A percentile compares a stretch with the other conserved stretches of the same genome.
Evolutionary conservation across 225 moss, liverwort and hornwort genomes (phyloP).

Genomic region (Takakia lepidozioides): DNA sequence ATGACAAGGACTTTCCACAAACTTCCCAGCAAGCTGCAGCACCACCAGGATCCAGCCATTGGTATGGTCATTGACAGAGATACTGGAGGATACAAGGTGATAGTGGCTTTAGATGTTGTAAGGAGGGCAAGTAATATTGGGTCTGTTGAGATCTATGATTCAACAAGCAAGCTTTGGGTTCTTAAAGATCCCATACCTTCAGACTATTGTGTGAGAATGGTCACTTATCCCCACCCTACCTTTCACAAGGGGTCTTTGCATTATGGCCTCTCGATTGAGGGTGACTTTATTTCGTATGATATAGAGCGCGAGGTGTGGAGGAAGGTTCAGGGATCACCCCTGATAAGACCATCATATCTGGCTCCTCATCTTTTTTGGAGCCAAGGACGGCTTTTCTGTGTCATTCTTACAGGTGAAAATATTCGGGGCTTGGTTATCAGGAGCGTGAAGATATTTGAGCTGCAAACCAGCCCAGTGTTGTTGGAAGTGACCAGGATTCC

Average conservation of each 20-base stretch:
- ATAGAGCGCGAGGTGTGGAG: constrained; percentile 29
- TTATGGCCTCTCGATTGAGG: constrained; percentile 31
- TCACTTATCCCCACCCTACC: constrained; percentile 32
- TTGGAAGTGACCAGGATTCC: constrained; percentile 30
- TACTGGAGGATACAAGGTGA: constrained; percentile 30
- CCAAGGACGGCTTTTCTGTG: constrained; percentile 29
- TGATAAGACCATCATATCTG: no score
- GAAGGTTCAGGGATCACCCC: no score
- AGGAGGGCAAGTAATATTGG: constrained; percentile 26
- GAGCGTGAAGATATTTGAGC: constrained; percentile 30
- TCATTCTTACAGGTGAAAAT: constrained; percentile 24
- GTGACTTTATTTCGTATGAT: constrained; percentile 20
- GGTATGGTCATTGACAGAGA: constrained; percentile 30
- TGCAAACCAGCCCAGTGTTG: constrained; percentile 21
- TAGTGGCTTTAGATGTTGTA: constrained; percentile 32
- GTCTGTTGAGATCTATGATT: constrained; percentile 26
- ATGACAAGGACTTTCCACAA: constrained; percentile 26
- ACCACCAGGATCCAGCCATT: constrained; percentile 21
- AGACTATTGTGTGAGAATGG: constrained; percentile 30
- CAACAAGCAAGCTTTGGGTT: constrained; percentile 22
- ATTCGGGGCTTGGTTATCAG: constrained; percentile 23
- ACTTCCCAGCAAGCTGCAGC: constrained; percentile 27
- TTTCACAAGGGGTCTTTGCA: constrained; percentile 26
- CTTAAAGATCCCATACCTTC: constrained; percentile 31
- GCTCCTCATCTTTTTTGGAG: no score